Base-by-base conservation (phyloP, 306 rosid species). In the Acacia acuminata region DNA sequence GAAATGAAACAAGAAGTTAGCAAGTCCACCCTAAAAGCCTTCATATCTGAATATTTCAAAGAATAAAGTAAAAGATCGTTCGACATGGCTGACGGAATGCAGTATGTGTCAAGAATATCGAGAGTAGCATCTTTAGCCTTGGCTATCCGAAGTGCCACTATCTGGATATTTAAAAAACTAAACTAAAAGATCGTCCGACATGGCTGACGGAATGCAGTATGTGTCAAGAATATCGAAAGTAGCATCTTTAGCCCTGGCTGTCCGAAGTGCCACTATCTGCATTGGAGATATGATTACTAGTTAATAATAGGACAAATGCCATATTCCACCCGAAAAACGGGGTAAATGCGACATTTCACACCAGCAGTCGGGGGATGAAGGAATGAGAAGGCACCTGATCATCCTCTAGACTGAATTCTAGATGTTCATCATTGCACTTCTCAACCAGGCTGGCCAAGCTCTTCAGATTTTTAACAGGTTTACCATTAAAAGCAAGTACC, bases 391-490 rank as follows among this genome's bases (percentile, higher is more conserved):
- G 80, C 71, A 96, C 99, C 98, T 96, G 99, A 77, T 94, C 91
- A 86, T 94, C 92, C 20, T 94, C 99, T 72, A 96, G 84, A 85
- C 91, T 88, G 74, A 96, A 94, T 87, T 89, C 89, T 73, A 96
- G 79, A 87, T 87, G 94, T 84, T 92, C 98, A 30, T 94, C 98
- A 20, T 87, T 63, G 10, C 98, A 92, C 71, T 85, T 86, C 81
- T 94, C 98, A 2, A 96, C 99, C 98, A 96, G 92, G 79, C 67
- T 76, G 25, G 98, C 98, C 93, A 96, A 87, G 87, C 83, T 87
- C 88, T 88, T 94, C 34, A 96, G 92, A 84, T 96, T 96, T 90
- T 90, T 92, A 78, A 96, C 94, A 60, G 96, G 98, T 84, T 92
- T 88, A 78, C 97, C 93, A 81, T 96, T 96, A 70, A 96, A 90